Base-by-base conservation (phyloP, 2,329 filamentous ascomycete species). In the Cytospora mali region DNA sequence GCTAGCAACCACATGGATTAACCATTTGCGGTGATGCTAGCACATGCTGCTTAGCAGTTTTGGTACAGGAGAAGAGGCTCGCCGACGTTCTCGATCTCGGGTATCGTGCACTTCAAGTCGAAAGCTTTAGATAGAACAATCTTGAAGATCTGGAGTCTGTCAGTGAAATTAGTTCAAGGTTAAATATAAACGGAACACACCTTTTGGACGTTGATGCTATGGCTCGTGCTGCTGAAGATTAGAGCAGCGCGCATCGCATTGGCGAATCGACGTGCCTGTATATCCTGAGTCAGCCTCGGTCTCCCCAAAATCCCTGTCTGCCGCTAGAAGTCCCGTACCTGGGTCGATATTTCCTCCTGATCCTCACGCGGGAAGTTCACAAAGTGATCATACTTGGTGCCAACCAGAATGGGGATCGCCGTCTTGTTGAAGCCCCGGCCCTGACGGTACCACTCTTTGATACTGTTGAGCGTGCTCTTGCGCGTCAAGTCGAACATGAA, bases 401-500 rank as follows among this genome's bases (percentile, higher is more conserved):
- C 95, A 21, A 99, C 92, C 27, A 99, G 79, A 72, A 99, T 97
- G 0, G 95, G 95, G 69, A 99, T 99, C n/a, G 95, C 95, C 16
- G 95, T 99, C 83, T 99, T 99, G 84, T 99, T 99, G 83, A 99
- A 99, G 27, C 95, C 95, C 67, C 95, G 86, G 54, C 95, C 95
- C 78, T 99, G 95, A 61, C 95, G 87, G 75, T 99, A 99, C 95
- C 95, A 99, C 76, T 99, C 95, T 81, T 99, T 99, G 82, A 99
- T 98, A 72, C 92, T 97, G 80, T 99, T 99, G 69, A 99, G 82
- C 0, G 95, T 99, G 79, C 93, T 97, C 83, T 99, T 99, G 69
- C 95, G 86, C 31, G 95, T 99, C 69, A 99, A 81, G 75, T 99
- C 95, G 76, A 99, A 99, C 95, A 99, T 99, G 86, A 99, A 99